Percentiles rank a stretch among this genome's conserved stretches.
These are phyloP conservation scores for Pyrus hybrid DNA, from an alignment of 331 rosid species.

Conservation along the genomic window DNA sequence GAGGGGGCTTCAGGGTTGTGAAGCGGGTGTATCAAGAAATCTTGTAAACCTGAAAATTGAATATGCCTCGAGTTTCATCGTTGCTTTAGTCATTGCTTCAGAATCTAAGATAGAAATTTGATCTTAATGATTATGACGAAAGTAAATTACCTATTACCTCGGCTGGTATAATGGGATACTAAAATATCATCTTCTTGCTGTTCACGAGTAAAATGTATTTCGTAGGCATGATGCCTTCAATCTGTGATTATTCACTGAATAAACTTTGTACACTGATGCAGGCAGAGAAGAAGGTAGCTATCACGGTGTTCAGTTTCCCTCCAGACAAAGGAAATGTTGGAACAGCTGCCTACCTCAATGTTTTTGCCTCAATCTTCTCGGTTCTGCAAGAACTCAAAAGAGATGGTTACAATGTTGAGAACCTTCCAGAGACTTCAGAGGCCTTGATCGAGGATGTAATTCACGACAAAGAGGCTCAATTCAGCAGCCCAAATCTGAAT, in stretches of 20 bases:
- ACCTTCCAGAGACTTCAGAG: slow-evolving; percentile 90
- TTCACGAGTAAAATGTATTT: background rate
- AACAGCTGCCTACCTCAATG: slow-evolving; percentile 93
- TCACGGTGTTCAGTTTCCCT: slow-evolving; percentile 97
- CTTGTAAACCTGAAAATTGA: background rate
- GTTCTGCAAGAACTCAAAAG: slow-evolving; percentile 70
- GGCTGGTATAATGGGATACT: background rate
- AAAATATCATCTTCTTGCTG: background rate
- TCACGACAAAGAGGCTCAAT: slow-evolving; percentile 97
- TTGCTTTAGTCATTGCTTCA: background rate
- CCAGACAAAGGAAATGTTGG: slow-evolving; percentile 99
- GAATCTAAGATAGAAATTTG: background rate
- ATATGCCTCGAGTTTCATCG: background rate
- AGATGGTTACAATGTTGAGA: slow-evolving; percentile 85
- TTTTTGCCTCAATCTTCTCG: slow-evolving; percentile 82
- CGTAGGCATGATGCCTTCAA: background rate
- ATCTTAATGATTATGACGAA: background rate
- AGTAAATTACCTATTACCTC: background rate
- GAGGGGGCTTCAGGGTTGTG: background rate
- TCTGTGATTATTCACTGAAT: background rate
- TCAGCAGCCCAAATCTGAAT: slow-evolving; percentile 91
- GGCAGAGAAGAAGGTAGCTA: slow-evolving; percentile 80
- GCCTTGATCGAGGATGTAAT: slow-evolving; percentile 82
- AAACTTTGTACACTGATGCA: slow-evolving; percentile 25
- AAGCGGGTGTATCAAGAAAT: background rate